Base-by-base conservation (phyloP, 139 green algal genomes). In the Chlorella sp. region DNA sequence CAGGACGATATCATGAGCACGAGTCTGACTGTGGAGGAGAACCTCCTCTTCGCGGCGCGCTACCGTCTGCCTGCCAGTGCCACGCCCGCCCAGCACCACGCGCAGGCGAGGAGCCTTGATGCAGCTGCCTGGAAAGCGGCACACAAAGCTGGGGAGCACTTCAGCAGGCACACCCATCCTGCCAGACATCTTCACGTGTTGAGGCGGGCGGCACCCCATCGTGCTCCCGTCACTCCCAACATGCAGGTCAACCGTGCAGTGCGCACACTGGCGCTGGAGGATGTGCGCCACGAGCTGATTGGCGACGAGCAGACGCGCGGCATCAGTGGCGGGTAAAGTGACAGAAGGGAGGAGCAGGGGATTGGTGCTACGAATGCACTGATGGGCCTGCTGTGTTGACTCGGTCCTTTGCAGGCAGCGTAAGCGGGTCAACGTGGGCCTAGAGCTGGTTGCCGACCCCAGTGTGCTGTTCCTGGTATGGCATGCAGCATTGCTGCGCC, bases 381-480 rank as follows among this genome's bases (percentile, higher is more conserved):
- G n/a, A n/a, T n/a, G n/a, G n/a, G n/a, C n/a, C n/a, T n/a, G n/a
- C n/a, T n/a, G n/a, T n/a, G n/a, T n/a, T n/a, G n/a, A n/a, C n/a
- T n/a, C n/a, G n/a, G n/a, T n/a, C n/a, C n/a, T n/a, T n/a, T 51
- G 55, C 27, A 81, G 85, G 0, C 89, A 93, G 75, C 77, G 86
- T 33, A 96, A 96, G 85, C 82, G 91, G 4, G 87, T 95, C 27
- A 92, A 90, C 69, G 83, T 96, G 9, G 91, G 86, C 3, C 59
- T 95, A 45, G 92, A 97, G 80, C 82, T 97, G 50, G 86, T 95
- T 21, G 82, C 78, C 38, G 74, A 89, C 58, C 92, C 92, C 25
- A 74, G 53, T 9, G 73, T 97, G 63, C 82, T 95, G 2, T 90
- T 96, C 31, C 72, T 94, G 66, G 83, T n/a, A n/a, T n/a, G n/a